Evolutionary conservation across 2,329 filamentous ascomycete species (phyloP), one percentile per base, ranked within the genome.

Genomic region (Boeremia exigua): DNA sequence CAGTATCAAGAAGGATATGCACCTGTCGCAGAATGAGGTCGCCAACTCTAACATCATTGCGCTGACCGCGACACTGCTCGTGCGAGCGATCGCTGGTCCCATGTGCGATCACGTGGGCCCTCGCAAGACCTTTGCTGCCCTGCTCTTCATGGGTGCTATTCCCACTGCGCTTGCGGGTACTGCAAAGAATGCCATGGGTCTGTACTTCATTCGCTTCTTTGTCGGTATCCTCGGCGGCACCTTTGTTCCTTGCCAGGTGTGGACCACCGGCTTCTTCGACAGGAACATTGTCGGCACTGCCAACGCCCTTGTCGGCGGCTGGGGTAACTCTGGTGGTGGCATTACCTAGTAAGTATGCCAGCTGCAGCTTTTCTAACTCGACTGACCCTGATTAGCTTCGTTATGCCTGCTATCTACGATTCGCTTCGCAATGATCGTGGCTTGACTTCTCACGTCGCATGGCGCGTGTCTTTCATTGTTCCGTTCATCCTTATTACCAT

Each of bases 41-140:
- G 86, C 89, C 65, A 97, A 96, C 78, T 96, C 92, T 33, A 96
- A 96, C 76, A 94, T 96, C 58, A 84, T 95, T 54, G 92, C 92
- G 6, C 81, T 96, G 4, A 69, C 69, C 33, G 71, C 73, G 39
- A 77, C 74, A 27, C 80, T 96, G 14, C 76, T 96, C 29, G 85
- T 96, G 32, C 89, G 93, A 53, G 81, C 92, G 38, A 75, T 92
- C 47, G 87, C 90, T 48, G 92, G 93, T 0, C 91, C 92, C 12
- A 81, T 90, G n/a, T 96, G 93, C 74, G 93, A 97, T 77, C 83
- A 82, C 30, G 94, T 89, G 66, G 93, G 93, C 1, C 90, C 92
- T 28, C 88, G 92, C 59, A 82, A 84, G 62, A 91, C 92, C 28
- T 96, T 95, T 68, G 89, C 88, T 38, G 85, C 83, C n/a, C 80